Evolutionary conservation across 2,329 filamentous ascomycete genomes (phyloP).

Genomic region (Penicillium nordicum): DNA sequence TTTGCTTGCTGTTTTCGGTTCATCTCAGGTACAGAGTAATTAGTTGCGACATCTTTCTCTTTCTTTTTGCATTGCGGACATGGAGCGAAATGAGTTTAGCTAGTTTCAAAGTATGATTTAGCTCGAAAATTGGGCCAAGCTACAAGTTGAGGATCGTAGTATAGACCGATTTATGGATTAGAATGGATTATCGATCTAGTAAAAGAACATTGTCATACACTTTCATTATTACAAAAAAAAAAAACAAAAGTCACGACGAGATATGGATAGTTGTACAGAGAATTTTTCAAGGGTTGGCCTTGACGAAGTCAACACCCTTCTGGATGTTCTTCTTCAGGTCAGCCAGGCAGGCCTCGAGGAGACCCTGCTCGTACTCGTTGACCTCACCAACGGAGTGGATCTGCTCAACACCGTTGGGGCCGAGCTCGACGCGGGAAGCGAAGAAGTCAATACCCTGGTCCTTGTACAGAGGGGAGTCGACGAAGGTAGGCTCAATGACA

Average conservation of each 20-base stretch:
- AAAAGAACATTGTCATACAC: slow-evolving; percentile 8
- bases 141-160: neutral
- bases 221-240: slow-evolving; percentile 7
- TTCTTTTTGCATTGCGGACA: neutral
- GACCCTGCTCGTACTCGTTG: slow-evolving; percentile 80
- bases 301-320: slow-evolving; percentile 69
- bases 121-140: neutral
- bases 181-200: neutral
- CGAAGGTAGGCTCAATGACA: slow-evolving; percentile 92
- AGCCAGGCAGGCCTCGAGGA: slow-evolving; percentile 77
- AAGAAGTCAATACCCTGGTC: slow-evolving; percentile 98
- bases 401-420: slow-evolving; percentile 93
- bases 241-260: slow-evolving; percentile 5
- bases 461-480: slow-evolving; percentile 97
- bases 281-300: slow-evolving; percentile 51
- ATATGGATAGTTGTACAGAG: slow-evolving; percentile 16
- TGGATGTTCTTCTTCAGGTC: slow-evolving; percentile 75
- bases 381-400: slow-evolving; percentile 83
- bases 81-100: neutral
- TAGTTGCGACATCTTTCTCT: neutral
- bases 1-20: neutral
- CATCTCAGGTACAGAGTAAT: neutral
- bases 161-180: slow-evolving; percentile 2
- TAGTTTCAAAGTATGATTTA: neutral
- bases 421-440: slow-evolving; percentile 89